These are phyloP conservation scores for Selaginella moellendorffii DNA, from an alignment of 75 land plant genomes.

Conservation along the genomic window DNA sequence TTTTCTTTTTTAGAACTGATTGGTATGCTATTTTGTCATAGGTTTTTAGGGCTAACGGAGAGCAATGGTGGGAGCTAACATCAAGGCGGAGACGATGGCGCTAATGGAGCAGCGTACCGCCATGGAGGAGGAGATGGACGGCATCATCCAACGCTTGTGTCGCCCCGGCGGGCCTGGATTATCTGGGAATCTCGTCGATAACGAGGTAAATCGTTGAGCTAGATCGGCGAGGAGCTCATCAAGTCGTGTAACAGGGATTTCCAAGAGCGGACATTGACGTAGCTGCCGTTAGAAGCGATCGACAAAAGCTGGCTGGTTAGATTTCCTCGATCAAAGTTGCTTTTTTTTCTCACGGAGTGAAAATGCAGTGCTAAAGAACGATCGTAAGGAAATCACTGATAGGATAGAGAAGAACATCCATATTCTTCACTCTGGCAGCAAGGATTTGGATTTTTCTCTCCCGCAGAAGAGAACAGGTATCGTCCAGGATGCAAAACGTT, in stretches of 20 bases:
- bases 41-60: too few species aligned
- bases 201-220: constrained; percentile 53
- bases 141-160: constrained; percentile 43
- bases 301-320: constrained; percentile 58
- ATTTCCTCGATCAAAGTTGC: neutral
- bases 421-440: constrained; percentile 55
- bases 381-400: constrained; percentile 54
- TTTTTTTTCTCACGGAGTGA: neutral
- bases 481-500: neutral
- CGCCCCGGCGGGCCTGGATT: constrained; percentile 69
- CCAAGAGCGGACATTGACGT: constrained; percentile 80
- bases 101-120: constrained; percentile 49
- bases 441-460: constrained; percentile 16
- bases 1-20: too few species aligned
- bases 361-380: constrained; percentile 52
- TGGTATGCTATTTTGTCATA: too few species aligned
- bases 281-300: constrained; percentile 47
- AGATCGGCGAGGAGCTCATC: too few species aligned
- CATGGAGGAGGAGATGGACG: constrained; percentile 53
- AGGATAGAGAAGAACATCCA: constrained; percentile 52
- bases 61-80: constrained; percentile 49
- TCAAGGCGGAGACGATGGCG: constrained; percentile 59
- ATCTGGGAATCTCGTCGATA: constrained; percentile 61
- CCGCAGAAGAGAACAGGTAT: constrained; percentile 38
- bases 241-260: constrained; percentile 73